Evolutionary conservation across 805 yeast species (phyloP).

Genomic region (Candida taoyuanica): DNA sequence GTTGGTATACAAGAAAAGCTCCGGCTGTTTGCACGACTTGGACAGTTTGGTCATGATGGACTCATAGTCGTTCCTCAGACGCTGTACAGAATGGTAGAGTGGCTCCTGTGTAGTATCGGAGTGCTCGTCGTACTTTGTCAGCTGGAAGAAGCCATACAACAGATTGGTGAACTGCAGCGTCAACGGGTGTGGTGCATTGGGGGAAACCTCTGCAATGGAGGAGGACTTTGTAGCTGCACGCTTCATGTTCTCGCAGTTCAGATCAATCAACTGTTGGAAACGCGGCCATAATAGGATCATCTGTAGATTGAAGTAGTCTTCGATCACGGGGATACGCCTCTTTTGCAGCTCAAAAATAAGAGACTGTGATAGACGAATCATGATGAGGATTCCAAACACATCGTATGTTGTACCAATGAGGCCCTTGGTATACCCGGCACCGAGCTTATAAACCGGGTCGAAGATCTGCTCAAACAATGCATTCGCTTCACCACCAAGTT

Average conservation of each 20-base stretch:
- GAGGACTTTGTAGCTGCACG: slow-evolving; percentile 35
- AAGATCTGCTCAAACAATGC: slow-evolving; percentile 47
- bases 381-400: slow-evolving; percentile 69
- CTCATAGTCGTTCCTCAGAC: slow-evolving; percentile 79
- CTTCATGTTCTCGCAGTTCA: slow-evolving; percentile 67
- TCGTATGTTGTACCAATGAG: slow-evolving; percentile 47
- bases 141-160: slow-evolving; percentile 62
- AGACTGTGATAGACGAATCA: slow-evolving; percentile 66
- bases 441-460: slow-evolving; percentile 46
- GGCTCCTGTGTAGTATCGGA: slow-evolving; percentile 52
- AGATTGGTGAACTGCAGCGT: slow-evolving; percentile 79
- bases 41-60: slow-evolving; percentile 64
- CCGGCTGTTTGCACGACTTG: slow-evolving; percentile 51
- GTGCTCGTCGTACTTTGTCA: slow-evolving; percentile 36
- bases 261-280: slow-evolving; percentile 71
- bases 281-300: slow-evolving; percentile 79
- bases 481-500: slow-evolving; percentile 39
- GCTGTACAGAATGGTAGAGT: slow-evolving; percentile 56
- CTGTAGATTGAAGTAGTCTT: slow-evolving; percentile 63
- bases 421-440: slow-evolving; percentile 44
- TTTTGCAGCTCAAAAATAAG: slow-evolving; percentile 64
- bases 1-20: slow-evolving; percentile 63
- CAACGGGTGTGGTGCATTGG: slow-evolving; percentile 49
- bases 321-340: slow-evolving; percentile 64
- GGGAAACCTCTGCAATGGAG: slow-evolving; percentile 28